A percentile compares a stretch with the other conserved stretches of the same genome.
Evolutionary conservation across 2,329 filamentous ascomycete species (phyloP).

Genomic region (Fusarium verrucosum): DNA sequence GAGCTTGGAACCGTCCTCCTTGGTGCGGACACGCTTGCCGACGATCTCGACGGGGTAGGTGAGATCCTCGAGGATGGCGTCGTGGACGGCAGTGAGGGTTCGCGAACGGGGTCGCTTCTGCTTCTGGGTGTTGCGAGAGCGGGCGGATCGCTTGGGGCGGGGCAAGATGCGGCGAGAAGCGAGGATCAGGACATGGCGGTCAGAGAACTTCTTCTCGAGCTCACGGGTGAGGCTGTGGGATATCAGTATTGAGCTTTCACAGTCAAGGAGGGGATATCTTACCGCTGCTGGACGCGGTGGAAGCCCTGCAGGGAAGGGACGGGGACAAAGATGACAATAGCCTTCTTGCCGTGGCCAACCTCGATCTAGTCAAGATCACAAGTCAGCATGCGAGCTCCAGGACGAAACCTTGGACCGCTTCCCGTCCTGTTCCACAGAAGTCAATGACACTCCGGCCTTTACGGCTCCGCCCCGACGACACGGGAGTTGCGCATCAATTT

Average conservation of each 20-base stretch:
- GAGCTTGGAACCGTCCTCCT: constrained; percentile 98
- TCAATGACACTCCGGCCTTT: constrained; percentile 53
- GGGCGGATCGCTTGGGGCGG: constrained; percentile 97
- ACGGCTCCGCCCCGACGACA: constrained; percentile 44
- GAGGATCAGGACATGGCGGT: constrained; percentile 99
- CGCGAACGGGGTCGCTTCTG: constrained; percentile 99
- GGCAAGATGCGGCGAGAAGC: constrained; percentile 98
- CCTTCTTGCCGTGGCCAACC: constrained; percentile 99
- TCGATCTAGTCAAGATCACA: constrained; percentile 85
- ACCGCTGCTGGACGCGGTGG: constrained; percentile 99
- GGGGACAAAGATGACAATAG: constrained; percentile 99
- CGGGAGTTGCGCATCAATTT: constrained; percentile 24
- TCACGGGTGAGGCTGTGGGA: constrained; percentile 90
- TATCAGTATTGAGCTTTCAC: constrained; percentile 25
- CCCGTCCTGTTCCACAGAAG: constrained; percentile 74
- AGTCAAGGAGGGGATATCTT: constrained; percentile 55
- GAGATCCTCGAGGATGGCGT: constrained; percentile 96
- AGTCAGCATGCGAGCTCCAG: constrained; percentile 82
- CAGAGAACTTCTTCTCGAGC: constrained; percentile 99
- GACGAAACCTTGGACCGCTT: constrained; percentile 77
- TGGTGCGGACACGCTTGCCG: constrained; percentile 97
- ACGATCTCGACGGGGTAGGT: constrained; percentile 99
- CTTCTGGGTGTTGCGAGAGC: constrained; percentile 93
- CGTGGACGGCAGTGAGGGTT: constrained; percentile 98
- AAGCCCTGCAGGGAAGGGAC: constrained; percentile 98